Conservation (phyloP, 2,329 filamentous ascomycete species). For the Knufia fluminis region DNA sequence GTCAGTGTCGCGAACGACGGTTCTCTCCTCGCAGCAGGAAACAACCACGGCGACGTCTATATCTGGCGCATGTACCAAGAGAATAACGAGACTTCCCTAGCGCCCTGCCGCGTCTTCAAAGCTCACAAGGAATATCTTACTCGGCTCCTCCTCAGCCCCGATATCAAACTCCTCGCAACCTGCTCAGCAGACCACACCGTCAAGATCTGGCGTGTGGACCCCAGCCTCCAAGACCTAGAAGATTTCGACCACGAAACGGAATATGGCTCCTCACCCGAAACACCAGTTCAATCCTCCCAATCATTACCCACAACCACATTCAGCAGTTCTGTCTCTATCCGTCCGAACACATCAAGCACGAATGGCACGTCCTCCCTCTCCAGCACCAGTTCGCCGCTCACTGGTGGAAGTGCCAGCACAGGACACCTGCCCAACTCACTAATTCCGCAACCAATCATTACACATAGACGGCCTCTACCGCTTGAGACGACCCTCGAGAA, state of each 20-base stretch:
- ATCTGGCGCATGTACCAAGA: slow-evolving; percentile 89
- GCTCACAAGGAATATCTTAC: slow-evolving; percentile 91
- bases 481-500: slow-evolving; percentile 80
- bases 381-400: not conserved
- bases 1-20: slow-evolving; percentile 95
- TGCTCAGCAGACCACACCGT: slow-evolving; percentile 91
- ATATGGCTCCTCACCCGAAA: slow-evolving; percentile 1
- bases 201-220: slow-evolving; percentile 90
- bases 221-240: slow-evolving; percentile 41
- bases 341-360: slow-evolving; percentile 11
- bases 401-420: not conserved
- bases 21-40: slow-evolving; percentile 83
- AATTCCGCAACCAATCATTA: slow-evolving; percentile 15
- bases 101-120: slow-evolving; percentile 79
- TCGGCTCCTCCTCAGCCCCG: slow-evolving; percentile 79
- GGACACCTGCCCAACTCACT: slow-evolving; percentile 6
- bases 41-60: slow-evolving; percentile 88
- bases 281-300: slow-evolving; percentile 2
- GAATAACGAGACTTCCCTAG: slow-evolving; percentile 70
- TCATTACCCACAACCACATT: slow-evolving; percentile 7
- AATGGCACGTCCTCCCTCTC: slow-evolving; percentile 8
- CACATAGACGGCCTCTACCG: slow-evolving; percentile 44
- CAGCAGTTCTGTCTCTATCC: slow-evolving; percentile 3
- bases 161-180: slow-evolving; percentile 88
- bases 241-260: slow-evolving; percentile 7